Evolutionary conservation across 768 basidiomycete species (phyloP).

Genomic region (Serendipita sp.): DNA sequence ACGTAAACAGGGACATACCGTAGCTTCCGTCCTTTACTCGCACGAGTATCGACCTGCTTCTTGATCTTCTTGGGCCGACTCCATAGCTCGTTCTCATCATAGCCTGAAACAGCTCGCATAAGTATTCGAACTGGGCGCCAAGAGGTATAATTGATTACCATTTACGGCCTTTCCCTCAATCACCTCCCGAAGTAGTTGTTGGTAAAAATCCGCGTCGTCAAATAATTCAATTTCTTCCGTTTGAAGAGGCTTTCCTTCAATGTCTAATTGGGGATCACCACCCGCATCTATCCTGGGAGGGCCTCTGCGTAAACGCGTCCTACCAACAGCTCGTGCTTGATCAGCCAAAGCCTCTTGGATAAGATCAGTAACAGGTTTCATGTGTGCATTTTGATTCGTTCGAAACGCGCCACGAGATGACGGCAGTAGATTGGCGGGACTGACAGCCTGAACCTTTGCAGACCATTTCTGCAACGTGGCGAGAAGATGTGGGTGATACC

Average conservation of each 20-base stretch:
- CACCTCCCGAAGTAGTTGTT: constrained; percentile 77
- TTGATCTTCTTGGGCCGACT: constrained; percentile 55
- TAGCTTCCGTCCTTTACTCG: constrained; percentile 87
- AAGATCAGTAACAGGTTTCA: constrained; percentile 54
- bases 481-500: constrained; percentile 55
- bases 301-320: constrained; percentile 43
- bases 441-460: constrained; percentile 83
- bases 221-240: constrained; percentile 38
- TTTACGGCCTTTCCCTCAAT: constrained; percentile 45
- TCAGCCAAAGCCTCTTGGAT: constrained; percentile 59
- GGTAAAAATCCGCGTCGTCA: constrained; percentile 89
- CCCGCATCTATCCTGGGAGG: constrained; percentile 29
- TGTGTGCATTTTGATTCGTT: constrained; percentile 33
- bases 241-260: constrained; percentile 22
- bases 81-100: neutral
- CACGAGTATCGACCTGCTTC: constrained; percentile 88
- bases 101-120: neutral
- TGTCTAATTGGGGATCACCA: constrained; percentile 16
- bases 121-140: constrained; percentile 18
- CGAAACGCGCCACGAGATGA: constrained; percentile 57
- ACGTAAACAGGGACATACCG: constrained; percentile 31
- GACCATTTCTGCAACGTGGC: constrained; percentile 90
- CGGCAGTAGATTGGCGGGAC: constrained; percentile 57
- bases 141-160: constrained; percentile 17
- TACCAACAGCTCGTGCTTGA: constrained; percentile 38